These are phyloP conservation scores for Dendrobium officinale DNA, from an alignment of 106 monocot genomes.

Conservation along the genomic window DNA sequence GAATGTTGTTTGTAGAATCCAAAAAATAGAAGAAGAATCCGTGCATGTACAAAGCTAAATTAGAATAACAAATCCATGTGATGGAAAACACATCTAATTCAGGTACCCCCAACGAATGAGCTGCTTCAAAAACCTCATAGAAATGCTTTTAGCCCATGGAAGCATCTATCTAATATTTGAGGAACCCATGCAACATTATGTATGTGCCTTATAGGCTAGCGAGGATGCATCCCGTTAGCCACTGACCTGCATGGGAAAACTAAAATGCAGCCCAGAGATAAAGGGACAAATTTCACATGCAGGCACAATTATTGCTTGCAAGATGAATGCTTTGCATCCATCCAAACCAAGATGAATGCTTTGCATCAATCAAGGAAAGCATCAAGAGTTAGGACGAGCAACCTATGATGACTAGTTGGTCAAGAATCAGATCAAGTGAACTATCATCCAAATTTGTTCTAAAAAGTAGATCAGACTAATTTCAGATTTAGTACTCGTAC, in stretches of 20 bases:
- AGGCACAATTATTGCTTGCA: background rate
- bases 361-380: background rate
- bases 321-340: background rate
- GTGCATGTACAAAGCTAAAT: background rate
- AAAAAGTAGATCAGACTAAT: background rate
- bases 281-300: background rate
- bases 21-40: background rate
- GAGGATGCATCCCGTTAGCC: background rate
- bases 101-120: background rate
- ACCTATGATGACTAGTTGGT: background rate
- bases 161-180: background rate
- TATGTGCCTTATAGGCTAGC: background rate
- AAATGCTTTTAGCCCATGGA: background rate
- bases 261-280: background rate
- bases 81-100: background rate
- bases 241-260: background rate
- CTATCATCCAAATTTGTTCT: background rate
- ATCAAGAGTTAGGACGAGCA: background rate
- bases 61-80: background rate
- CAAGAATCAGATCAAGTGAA: background rate
- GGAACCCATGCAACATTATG: background rate
- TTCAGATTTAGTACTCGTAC: background rate
- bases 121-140: background rate
- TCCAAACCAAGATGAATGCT: background rate
- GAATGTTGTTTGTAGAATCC: background rate